Evolutionary conservation across 2,329 filamentous ascomycete species (phyloP).

Genomic region (Colletotrichum chrysophilum): DNA sequence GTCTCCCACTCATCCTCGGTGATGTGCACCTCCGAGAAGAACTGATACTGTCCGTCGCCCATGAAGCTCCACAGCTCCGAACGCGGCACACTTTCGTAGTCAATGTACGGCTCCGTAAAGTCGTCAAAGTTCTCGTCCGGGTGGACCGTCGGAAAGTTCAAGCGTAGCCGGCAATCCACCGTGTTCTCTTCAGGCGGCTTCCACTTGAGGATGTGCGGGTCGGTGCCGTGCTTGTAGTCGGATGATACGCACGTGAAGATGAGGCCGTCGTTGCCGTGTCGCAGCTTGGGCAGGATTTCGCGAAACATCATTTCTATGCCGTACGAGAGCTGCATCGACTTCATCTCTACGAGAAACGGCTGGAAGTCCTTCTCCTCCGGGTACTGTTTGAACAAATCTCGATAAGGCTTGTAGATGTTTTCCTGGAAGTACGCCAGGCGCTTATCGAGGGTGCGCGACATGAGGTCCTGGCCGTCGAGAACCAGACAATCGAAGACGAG

Average conservation of each 20-base stretch:
- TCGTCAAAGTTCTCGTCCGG: slow-evolving; percentile 71
- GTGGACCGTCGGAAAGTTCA: slow-evolving; percentile 77
- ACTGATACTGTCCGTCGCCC: slow-evolving; percentile 66
- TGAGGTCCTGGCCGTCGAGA: slow-evolving; percentile 77
- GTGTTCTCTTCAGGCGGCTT: slow-evolving; percentile 96
- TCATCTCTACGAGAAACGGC: slow-evolving; percentile 84
- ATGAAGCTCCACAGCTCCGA: slow-evolving; percentile 75
- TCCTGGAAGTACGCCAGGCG: slow-evolving; percentile 86
- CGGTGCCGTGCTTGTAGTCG: slow-evolving; percentile 87
- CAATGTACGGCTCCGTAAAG: slow-evolving; percentile 65
- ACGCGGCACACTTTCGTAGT: slow-evolving; percentile 82
- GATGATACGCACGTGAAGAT: slow-evolving; percentile 96
- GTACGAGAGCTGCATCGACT: slow-evolving; percentile 88
- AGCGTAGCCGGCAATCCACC: slow-evolving; percentile 83
- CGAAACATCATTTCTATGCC: slow-evolving; percentile 92
- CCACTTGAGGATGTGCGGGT: slow-evolving; percentile 96
- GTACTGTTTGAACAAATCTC: slow-evolving; percentile 65
- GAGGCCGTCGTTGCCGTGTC: slow-evolving; percentile 93
- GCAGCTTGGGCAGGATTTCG: slow-evolving; percentile 80
- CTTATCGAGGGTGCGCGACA: slow-evolving; percentile 84
- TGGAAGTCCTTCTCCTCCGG: slow-evolving; percentile 73
- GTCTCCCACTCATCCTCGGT: slow-evolving; percentile 82
- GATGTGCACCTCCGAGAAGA: slow-evolving; percentile 72
- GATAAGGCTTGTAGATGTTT: slow-evolving; percentile 75
- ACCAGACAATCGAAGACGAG: slow-evolving; percentile 94